These are phyloP conservation scores for Diaporthe vaccinii DNA, from an alignment of 2,329 filamentous ascomycete genomes.

Conservation along the genomic window DNA sequence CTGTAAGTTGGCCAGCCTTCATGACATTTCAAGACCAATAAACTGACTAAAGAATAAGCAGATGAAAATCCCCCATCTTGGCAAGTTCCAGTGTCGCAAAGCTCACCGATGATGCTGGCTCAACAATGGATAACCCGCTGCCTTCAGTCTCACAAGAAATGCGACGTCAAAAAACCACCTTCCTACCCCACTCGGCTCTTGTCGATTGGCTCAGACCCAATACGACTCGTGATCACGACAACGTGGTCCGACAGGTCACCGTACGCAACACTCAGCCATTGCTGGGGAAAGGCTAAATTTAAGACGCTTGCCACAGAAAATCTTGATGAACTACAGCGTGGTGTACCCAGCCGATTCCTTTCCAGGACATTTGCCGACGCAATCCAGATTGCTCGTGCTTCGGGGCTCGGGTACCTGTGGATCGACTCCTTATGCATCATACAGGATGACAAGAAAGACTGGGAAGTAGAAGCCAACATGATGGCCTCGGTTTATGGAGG, in stretches of 20 bases:
- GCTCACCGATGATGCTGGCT: background rate
- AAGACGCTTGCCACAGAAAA: background rate
- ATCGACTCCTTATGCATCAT: background rate
- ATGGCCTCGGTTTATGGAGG: constrained; percentile 1
- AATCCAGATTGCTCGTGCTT: background rate
- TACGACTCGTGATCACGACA: background rate
- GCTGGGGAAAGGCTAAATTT: background rate
- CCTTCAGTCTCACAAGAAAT: background rate
- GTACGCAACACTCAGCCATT: background rate
- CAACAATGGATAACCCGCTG: background rate
- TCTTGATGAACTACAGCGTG: rapidly evolving
- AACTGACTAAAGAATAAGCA: too few relatives aligned
- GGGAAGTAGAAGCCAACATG: background rate
- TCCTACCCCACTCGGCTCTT: background rate
- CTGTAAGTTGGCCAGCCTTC: too few relatives aligned
- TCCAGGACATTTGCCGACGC: background rate
- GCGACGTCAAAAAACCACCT: background rate
- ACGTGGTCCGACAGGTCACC: background rate
- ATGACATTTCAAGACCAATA: too few relatives aligned
- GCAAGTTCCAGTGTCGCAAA: too few relatives aligned
- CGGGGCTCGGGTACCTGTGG: background rate
- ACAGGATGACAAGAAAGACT: background rate
- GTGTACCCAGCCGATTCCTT: background rate
- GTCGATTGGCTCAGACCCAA: background rate
- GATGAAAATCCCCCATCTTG: too few relatives aligned